Base-by-base conservation (phyloP, 805 yeast species). In the Ogataea neopini region DNA sequence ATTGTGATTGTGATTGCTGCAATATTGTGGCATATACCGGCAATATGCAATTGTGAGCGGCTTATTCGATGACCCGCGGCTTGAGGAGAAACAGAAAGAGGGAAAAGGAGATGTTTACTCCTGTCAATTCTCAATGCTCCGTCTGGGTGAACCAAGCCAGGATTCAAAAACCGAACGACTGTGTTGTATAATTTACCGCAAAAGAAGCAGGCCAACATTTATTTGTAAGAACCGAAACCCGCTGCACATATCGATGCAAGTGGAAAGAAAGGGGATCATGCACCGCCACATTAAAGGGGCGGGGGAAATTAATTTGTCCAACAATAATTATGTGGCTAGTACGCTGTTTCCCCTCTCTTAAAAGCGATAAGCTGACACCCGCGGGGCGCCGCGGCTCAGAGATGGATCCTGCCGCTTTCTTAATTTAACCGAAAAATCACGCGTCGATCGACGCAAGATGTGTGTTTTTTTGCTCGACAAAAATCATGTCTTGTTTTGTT, bases 381-480 rank as follows among this genome's bases (percentile, higher is more conserved):
- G 19, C 43, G 43, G 30, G 43, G 37, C 43, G 43, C 11, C 17
- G 42, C 42, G 42, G 33, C 36, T 28, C 36, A 36, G 29, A 20
- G 36, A n/a, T n/a, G n/a, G n/a, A n/a, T n/a, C n/a, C n/a, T n/a
- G n/a, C n/a, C n/a, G n/a, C n/a, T n/a, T 22, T 22, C 25, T 22
- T 8, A 22, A 8, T 6, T 5, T 22, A 22, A 22, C 32, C 32
- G 14, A 28, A n/a, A n/a, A n/a, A n/a, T n/a, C n/a, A n/a, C n/a
- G n/a, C n/a, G 36, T 15, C 28, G 29, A 20, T 36, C 40, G 40
- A 36, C 40, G 40, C 40, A 17, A 13, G 4, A 8, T 8, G 17
- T 32, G 14, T 30, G 6, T n/a, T 42, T 20, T 7, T 33, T 25
- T 20, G 25, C 15, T 23, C 20, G 10, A 10, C 28, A 14, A 10